phyloP scores from a whole-genome alignment of 2,329 filamentous ascomycete genomes.

The Colletotrichum sp. region DNA sequence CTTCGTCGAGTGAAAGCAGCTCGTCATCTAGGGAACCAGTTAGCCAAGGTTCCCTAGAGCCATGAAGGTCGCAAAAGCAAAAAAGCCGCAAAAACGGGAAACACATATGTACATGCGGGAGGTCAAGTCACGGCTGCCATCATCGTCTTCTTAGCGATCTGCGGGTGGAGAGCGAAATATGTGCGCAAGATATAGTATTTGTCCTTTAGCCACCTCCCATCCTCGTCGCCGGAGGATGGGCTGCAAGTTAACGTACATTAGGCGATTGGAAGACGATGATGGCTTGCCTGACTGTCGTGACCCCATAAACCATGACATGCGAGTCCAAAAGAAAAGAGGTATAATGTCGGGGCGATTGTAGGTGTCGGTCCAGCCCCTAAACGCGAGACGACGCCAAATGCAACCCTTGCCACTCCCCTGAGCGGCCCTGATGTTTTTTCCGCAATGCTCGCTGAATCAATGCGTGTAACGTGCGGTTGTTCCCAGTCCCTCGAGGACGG shows the following conservation, averaged over 20 bases:
- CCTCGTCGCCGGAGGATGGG: conserved; percentile 30
- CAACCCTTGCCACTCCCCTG: conserved; percentile 33
- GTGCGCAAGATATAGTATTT: conserved; percentile 54
- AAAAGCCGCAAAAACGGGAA: not conserved
- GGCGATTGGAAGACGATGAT: conserved; percentile 71
- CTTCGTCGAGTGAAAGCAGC: conserved; percentile 65
- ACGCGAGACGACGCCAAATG: conserved; percentile 23
- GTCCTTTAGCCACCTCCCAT: conserved; percentile 40
- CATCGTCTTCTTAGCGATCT: conserved; percentile 61
- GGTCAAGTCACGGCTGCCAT: conserved; percentile 62
- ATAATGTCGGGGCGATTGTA: conserved; percentile 25
- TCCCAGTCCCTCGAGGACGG: conserved; percentile 7
- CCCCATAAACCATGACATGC: conserved; percentile 40
- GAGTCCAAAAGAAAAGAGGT: conserved; percentile 20
- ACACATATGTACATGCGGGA: conserved; percentile 46
- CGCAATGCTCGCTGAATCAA: conserved; percentile 50
- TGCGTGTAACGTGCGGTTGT: conserved; percentile 18
- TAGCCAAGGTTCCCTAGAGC: conserved; percentile 37
- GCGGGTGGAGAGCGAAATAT: conserved; percentile 27
- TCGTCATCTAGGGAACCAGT: conserved; percentile 64
- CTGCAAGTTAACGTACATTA: conserved; percentile 70
- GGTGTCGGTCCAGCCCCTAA: conserved; percentile 22
- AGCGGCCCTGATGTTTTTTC: conserved; percentile 20
- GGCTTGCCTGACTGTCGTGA: conserved; percentile 64
- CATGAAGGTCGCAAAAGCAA: conserved; percentile 17